Evolutionary conservation across 768 basidiomycete genomes (phyloP), one percentile per base, ranked within the genome.

Genomic region (Imleria badia): DNA sequence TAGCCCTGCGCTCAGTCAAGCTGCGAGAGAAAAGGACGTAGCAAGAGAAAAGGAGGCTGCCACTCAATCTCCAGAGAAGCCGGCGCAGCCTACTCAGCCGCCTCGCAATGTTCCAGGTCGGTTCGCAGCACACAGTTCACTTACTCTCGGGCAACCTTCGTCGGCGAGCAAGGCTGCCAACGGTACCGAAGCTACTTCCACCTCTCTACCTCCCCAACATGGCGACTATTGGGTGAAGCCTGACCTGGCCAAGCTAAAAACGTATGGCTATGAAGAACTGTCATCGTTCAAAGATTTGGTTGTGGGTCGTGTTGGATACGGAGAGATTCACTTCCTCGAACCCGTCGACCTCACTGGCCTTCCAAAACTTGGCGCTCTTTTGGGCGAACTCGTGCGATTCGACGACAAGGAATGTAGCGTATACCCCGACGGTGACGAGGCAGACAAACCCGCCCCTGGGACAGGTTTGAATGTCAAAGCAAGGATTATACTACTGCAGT

Each of bases 141-240:
- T 63, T 34, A 63, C 66, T 48, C 58, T 72, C 14, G 66, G 68
- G 22, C 60, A 66, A 56, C 58, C 61, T 23, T 50, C 60, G 63
- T 73, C 40, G 17, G 48, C 57, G 56, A 64, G 52, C 60, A 75
- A 55, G 73, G 69, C 63, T 14, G 55, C 50, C 17, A 65, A 65
- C 30, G 66, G 66, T 33, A 54, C 58, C 13, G 66, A 68, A 43
- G 35, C 47, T 19, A 43, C 54, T 3, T 48, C 65, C 13, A 31
- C 63, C 12, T 61, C 75, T 19, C 71, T 71, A 17, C 77, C 81
- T 47, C 78, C 83, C 15, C 81, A 85, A 56, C 85, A 94, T 57
- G 97, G 95, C 39, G 92, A 97, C 56, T 99, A 98, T 74, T 98
- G 85, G 81, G 84, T 89, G 52, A 86, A 86, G 59, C 97, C 97